Conservation (phyloP, 768 basidiomycete species). For the Trametes sanguinea region DNA sequence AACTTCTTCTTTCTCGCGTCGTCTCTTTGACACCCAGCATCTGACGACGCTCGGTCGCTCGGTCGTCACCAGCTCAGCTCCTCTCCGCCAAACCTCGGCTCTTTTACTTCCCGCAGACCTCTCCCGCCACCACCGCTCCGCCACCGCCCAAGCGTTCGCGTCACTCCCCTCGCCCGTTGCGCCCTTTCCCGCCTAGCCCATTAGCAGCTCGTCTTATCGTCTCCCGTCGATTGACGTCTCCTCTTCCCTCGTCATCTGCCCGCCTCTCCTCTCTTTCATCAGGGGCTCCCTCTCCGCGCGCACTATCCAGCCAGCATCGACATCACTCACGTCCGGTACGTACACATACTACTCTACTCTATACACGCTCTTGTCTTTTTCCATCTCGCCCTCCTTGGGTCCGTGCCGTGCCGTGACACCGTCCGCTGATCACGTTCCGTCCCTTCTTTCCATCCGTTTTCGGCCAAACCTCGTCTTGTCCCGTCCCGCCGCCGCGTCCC, state of each 20-base stretch:
- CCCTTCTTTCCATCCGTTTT: neutral
- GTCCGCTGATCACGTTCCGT: constrained; percentile 10
- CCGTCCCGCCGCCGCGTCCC: neutral
- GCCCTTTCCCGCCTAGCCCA: neutral
- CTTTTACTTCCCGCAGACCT: too few relatives aligned
- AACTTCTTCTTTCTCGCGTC: neutral
- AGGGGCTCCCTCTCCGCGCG: neutral
- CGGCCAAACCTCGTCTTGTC: neutral
- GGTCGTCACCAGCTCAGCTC: neutral
- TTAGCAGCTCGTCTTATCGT: neutral
- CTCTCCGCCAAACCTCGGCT: neutral
- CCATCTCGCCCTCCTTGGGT: neutral
- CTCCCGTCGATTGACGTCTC: neutral
- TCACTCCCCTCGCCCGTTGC: neutral
- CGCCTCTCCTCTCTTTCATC: neutral
- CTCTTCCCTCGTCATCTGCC: neutral
- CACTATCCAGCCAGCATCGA: neutral
- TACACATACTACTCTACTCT: too few relatives aligned
- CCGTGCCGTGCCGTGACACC: neutral
- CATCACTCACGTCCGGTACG: too few relatives aligned
- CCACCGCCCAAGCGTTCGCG: neutral
- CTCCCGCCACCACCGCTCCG: too few relatives aligned
- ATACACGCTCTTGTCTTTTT: neutral
- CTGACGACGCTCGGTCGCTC: too few relatives aligned
- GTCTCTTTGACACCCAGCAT: too few relatives aligned